phyloP scores from a whole-genome alignment of 441 rosid genomes.

The Populus hybrid region DNA sequence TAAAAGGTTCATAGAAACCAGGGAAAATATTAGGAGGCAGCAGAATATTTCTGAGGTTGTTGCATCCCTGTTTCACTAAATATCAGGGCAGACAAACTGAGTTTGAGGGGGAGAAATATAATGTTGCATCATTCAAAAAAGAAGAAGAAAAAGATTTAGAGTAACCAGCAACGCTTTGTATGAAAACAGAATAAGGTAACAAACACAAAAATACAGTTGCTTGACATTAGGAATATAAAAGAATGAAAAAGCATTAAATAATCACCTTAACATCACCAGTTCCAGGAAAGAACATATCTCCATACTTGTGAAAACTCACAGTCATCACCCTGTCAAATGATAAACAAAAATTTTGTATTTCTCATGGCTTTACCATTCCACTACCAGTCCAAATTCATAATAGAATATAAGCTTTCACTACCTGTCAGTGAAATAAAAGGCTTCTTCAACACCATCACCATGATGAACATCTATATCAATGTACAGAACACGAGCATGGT shows the following conservation, averaged over 20 bases:
- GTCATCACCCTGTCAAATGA: constrained; percentile 86
- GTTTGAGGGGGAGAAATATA: neutral
- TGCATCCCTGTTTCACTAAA: neutral
- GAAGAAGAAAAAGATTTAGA: neutral
- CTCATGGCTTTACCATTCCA: neutral
- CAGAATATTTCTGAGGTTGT: neutral
- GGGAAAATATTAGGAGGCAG: neutral
- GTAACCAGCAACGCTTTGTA: neutral
- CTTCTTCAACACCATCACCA: constrained; percentile 99
- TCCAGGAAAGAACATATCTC: constrained; percentile 97
- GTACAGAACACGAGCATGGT: constrained; percentile 88
- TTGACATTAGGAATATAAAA: neutral
- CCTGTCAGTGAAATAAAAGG: constrained; percentile 98
- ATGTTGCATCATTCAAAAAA: neutral
- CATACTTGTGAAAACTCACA: constrained; percentile 96
- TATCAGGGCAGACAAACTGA: neutral
- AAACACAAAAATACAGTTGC: neutral
- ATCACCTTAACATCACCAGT: constrained; percentile 97
- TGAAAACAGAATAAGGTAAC: neutral
- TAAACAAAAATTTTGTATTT: neutral
- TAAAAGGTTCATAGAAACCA: neutral
- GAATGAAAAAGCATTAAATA: constrained; percentile 6
- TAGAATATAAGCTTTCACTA: constrained; percentile 23
- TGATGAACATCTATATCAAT: constrained; percentile 98
- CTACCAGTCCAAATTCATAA: constrained; percentile 9